Conservation (phyloP, 768 basidiomycete genomes). For the Boletus sp. region DNA sequence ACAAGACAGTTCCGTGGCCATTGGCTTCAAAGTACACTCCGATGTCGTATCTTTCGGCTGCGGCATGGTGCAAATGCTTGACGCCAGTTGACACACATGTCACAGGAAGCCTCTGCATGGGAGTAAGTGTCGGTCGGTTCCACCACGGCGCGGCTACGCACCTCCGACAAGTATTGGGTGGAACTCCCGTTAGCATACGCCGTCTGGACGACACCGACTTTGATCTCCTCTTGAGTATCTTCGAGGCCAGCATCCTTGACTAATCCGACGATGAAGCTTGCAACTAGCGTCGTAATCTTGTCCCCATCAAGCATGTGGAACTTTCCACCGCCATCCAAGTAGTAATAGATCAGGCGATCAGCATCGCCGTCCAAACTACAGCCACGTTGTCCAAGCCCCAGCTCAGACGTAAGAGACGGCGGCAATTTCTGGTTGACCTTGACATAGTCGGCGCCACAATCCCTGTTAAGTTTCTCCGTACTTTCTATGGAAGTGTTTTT, state of each 20-base stretch:
- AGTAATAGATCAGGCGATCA: slow-evolving; percentile 95
- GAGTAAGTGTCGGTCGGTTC: slow-evolving; percentile 7
- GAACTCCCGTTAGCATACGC: slow-evolving; percentile 98
- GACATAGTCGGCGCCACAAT: slow-evolving; percentile 95
- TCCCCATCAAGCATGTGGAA: slow-evolving; percentile 97
- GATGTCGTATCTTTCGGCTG: slow-evolving; percentile 84
- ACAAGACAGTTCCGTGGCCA: slow-evolving; percentile 95
- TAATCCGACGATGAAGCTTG: slow-evolving; percentile 88
- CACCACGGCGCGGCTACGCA: slow-evolving; percentile 32
- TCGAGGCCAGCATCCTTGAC: slow-evolving; percentile 84
- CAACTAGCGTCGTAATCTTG: slow-evolving; percentile 93
- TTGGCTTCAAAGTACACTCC: slow-evolving; percentile 99
- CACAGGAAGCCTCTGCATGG: slow-evolving; percentile 80
- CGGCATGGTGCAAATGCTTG: slow-evolving; percentile 97
- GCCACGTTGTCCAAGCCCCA: slow-evolving; percentile 73
- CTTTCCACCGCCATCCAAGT: slow-evolving; percentile 68
- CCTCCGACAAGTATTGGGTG: slow-evolving; percentile 85
- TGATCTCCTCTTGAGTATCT: slow-evolving; percentile 45
- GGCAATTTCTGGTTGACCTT: slow-evolving; percentile 91
- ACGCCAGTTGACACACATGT: slow-evolving; percentile 96
- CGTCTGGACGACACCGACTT: slow-evolving; percentile 95
- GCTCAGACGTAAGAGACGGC: slow-evolving; percentile 59
- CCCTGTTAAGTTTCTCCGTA: slow-evolving; percentile 72
- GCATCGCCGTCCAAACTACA: slow-evolving; percentile 98
- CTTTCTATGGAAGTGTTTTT: slow-evolving; percentile 66